phyloP scores from a whole-genome alignment of 176 grass and related monocot genomes.

The Leersia perrieri region DNA sequence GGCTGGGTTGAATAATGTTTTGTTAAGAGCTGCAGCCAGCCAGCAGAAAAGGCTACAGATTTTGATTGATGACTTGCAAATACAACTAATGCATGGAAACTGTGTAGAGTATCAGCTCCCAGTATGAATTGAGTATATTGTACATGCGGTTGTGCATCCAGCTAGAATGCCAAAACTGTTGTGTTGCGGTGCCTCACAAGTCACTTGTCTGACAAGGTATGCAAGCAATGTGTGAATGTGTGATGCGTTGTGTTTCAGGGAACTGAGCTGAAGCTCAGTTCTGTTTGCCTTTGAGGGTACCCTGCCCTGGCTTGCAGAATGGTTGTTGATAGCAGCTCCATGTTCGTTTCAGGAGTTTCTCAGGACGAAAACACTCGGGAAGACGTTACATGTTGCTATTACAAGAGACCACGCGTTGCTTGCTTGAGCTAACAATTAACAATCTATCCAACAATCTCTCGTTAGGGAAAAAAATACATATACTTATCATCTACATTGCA shows the following conservation, averaged over 20 bases:
- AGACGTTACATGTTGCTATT: slow-evolving; percentile 9
- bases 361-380: background rate
- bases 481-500: background rate
- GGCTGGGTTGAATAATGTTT: no score
- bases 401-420: slow-evolving; percentile 14
- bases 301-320: background rate
- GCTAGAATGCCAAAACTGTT: background rate
- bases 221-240: no score
- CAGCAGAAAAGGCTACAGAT: no score
- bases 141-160: background rate
- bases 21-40: no score
- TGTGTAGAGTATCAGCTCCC: no score
- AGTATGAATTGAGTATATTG: no score
- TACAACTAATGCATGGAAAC: no score
- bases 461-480: background rate
- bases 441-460: background rate
- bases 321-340: background rate
- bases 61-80: no score
- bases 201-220: background rate
- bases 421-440: slow-evolving; percentile 11
- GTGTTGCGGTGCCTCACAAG: background rate
- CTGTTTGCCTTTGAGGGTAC: background rate
- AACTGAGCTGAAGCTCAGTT: background rate
- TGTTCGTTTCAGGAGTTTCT: background rate
- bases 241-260: background rate